phyloP scores from a whole-genome alignment of 2,329 filamentous ascomycete species.

The Verticillium nonalfalfae region DNA sequence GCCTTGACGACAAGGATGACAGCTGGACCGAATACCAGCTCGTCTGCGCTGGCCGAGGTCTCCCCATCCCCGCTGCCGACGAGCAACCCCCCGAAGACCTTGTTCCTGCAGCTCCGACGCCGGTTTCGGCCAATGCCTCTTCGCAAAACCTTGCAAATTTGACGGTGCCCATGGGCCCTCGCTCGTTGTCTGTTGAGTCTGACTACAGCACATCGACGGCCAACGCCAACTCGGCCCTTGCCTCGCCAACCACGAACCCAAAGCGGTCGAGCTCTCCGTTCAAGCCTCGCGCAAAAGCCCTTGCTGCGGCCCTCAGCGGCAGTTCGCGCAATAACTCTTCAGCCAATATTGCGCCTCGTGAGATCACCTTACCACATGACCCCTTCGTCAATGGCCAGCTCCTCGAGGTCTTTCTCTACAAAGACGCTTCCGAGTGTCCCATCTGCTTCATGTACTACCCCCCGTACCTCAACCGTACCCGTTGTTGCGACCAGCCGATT shows the following conservation, averaged over 20 bases:
- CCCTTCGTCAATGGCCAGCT: slow-evolving; percentile 92
- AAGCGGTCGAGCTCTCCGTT: slow-evolving; percentile 55
- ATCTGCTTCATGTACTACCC: slow-evolving; percentile 97
- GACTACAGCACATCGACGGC: slow-evolving; percentile 59
- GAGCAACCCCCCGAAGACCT: slow-evolving; percentile 68
- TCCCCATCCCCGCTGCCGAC: slow-evolving; percentile 78
- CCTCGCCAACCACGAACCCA: slow-evolving; percentile 39
- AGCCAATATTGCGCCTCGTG: slow-evolving; percentile 67
- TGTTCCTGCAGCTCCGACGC: slow-evolving; percentile 37
- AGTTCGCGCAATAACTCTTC: slow-evolving; percentile 68
- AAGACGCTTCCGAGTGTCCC: slow-evolving; percentile 82
- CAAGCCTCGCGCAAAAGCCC: slow-evolving; percentile 79
- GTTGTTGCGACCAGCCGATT: slow-evolving; percentile 93
- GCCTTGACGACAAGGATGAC: slow-evolving; percentile 79
- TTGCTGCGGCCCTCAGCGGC: slow-evolving; percentile 72
- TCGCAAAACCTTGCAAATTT: slow-evolving; percentile 62
- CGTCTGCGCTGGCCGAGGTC: slow-evolving; percentile 79
- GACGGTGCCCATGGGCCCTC: slow-evolving; percentile 71
- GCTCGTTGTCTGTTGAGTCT: slow-evolving; percentile 74
- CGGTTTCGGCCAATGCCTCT: slow-evolving; percentile 42
- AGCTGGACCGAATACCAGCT: slow-evolving; percentile 94
- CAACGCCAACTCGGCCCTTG: slow-evolving; percentile 46
- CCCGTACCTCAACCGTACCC: slow-evolving; percentile 85
- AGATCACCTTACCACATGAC: slow-evolving; percentile 73
- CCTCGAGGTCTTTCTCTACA: slow-evolving; percentile 89